phyloP scores from a whole-genome alignment of 345 rosid species.

The Eucalyptus fibrosa region DNA sequence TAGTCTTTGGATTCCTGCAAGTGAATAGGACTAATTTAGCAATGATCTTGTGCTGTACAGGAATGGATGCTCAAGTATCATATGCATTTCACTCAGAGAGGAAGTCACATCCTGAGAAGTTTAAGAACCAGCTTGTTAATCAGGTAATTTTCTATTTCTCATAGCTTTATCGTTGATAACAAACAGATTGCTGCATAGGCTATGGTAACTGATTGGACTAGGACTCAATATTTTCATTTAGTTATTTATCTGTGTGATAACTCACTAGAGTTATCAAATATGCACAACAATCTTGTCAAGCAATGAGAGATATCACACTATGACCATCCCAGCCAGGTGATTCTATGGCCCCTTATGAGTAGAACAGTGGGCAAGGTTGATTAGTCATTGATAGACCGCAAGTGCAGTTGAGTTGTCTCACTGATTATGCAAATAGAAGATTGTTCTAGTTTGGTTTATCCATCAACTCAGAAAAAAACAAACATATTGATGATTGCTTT shows the following conservation, averaged over 20 bases:
- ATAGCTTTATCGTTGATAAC: neutral
- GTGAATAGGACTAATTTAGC: neutral
- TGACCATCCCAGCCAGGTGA: neutral
- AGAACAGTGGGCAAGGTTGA: neutral
- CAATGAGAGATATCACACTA: neutral
- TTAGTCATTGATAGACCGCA: neutral
- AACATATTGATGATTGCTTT: neutral
- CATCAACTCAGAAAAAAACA: neutral
- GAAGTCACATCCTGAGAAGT: slow-evolving; percentile 54
- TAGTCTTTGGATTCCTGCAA: neutral
- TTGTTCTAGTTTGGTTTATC: neutral
- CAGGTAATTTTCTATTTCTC: slow-evolving; percentile 24
- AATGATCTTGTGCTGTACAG: slow-evolving; percentile 7
- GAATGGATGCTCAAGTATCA: slow-evolving; percentile 77
- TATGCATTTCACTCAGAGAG: slow-evolving; percentile 66
- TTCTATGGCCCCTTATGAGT: neutral
- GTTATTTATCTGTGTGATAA: neutral
- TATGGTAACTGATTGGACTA: neutral
- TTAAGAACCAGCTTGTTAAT: slow-evolving; percentile 50
- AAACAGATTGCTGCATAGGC: neutral
- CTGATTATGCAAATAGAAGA: neutral
- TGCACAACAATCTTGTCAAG: neutral
- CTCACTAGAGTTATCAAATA: neutral
- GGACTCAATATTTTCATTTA: neutral
- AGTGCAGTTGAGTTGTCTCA: neutral